Conservation (phyloP, 1,139 yeast species). For the Komagataea norvegica region DNA sequence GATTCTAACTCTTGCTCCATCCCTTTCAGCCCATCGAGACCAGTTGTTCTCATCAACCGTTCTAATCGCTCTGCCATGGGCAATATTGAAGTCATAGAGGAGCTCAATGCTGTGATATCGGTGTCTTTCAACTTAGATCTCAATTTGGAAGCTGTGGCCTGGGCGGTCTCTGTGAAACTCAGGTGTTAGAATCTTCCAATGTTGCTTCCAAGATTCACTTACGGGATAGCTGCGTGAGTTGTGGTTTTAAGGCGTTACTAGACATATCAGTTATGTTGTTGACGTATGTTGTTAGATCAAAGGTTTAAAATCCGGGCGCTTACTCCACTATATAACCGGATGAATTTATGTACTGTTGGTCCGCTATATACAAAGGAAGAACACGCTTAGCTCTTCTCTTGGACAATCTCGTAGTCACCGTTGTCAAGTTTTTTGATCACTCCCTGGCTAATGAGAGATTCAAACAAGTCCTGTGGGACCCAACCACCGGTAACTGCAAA, state of each 20-base stretch:
- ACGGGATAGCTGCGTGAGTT: conserved; percentile 17
- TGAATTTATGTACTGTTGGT: too few relatives aligned
- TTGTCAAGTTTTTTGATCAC: conserved; percentile 44
- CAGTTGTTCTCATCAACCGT: conserved; percentile 18
- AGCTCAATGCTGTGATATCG: conserved; percentile 16
- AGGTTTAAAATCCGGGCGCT: neutral
- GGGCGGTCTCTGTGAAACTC: conserved; percentile 17
- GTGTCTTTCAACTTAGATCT: conserved; percentile 11
- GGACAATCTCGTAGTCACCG: conserved; percentile 39
- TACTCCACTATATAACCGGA: conserved; percentile 3
- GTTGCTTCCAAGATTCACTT: too few relatives aligned
- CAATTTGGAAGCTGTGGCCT: conserved; percentile 12
- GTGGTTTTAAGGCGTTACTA: conserved; percentile 12
- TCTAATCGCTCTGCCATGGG: conserved; percentile 23
- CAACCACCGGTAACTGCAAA: conserved; percentile 92
- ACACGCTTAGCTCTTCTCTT: too few relatives aligned
- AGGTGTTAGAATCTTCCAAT: too few relatives aligned
- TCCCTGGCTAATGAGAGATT: conserved; percentile 61
- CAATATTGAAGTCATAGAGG: conserved; percentile 19
- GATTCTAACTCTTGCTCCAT: conserved; percentile 11
- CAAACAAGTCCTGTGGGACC: conserved; percentile 92
- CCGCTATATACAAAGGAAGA: too few relatives aligned
- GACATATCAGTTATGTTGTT: conserved; percentile 10
- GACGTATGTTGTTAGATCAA: too few relatives aligned
- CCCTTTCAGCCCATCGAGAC: conserved; percentile 12